A percentile compares a stretch with the other conserved stretches of the same genome.
Conservation (phyloP, 176 grass and related monocot species). For the Rhynchospora breviuscula region DNA sequence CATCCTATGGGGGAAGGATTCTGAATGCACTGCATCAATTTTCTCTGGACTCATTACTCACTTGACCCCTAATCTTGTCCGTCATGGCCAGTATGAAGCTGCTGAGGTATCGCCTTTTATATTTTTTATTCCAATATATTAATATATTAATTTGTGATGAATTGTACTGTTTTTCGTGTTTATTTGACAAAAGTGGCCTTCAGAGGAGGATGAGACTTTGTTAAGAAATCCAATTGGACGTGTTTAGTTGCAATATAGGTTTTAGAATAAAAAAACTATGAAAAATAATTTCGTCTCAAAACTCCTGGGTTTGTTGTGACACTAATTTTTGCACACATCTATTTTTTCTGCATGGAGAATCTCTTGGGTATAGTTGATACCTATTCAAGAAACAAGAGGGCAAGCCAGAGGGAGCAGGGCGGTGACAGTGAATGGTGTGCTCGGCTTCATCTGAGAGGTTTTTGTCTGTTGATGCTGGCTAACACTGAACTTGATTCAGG, state of each 20-base stretch:
- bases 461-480: constrained; percentile 73
- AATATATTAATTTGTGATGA: background rate
- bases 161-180: background rate
- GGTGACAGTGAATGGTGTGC: constrained; percentile 51
- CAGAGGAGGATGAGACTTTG: background rate
- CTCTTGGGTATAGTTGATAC: constrained; percentile 64
- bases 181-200: background rate
- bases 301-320: constrained; percentile 10
- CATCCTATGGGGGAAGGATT: constrained; percentile 42
- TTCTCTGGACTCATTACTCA: constrained; percentile 43
- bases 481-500: constrained; percentile 52
- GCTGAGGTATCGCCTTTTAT: constrained; percentile 52
- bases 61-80: constrained; percentile 49
- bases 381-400: constrained; percentile 51
- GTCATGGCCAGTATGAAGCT: constrained; percentile 77
- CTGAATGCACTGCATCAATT: constrained; percentile 20
- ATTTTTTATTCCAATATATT: background rate
- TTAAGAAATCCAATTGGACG: background rate
- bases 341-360: constrained; percentile 40
- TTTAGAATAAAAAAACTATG: background rate
- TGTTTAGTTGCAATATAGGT: background rate
- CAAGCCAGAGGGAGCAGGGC: constrained; percentile 30
- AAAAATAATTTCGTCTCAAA: background rate
- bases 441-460: constrained; percentile 75
- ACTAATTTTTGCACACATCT: constrained; percentile 7